Evolutionary conservation across 345 rosid species (phyloP).

Genomic region (Cardamine chenopodiifolia): DNA sequence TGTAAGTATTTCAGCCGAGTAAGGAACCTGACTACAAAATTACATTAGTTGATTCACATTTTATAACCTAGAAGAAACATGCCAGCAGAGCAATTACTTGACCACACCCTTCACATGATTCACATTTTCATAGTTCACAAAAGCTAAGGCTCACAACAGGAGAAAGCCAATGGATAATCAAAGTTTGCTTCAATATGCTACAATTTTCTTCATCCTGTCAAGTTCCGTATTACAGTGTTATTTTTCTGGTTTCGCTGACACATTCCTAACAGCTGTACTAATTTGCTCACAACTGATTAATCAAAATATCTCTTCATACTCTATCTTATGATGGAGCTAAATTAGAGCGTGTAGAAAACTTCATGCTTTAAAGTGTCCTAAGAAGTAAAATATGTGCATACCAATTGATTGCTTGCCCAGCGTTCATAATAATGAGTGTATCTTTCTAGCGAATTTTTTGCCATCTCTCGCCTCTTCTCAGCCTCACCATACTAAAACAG

Average conservation of each 20-base stretch:
- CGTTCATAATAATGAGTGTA: conserved; percentile 50
- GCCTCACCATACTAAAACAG: conserved; percentile 41
- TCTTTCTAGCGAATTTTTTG: conserved; percentile 41
- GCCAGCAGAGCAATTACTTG: not conserved
- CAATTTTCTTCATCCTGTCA: not conserved
- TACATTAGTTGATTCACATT: not conserved
- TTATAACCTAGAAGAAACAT: not conserved
- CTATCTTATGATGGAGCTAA: not conserved
- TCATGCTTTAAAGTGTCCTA: not conserved
- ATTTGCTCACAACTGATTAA: no score
- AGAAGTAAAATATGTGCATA: not conserved
- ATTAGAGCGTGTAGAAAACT: not conserved
- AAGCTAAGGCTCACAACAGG: not conserved
- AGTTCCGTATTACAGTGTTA: not conserved
- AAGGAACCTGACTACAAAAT: not conserved
- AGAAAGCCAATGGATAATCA: not conserved
- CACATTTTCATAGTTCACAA: not conserved
- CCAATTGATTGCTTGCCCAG: conserved; percentile 47
- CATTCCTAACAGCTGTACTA: not conserved
- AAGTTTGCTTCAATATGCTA: conserved; percentile 1
- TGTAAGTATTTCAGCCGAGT: not conserved
- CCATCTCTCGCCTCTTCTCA: conserved; percentile 46
- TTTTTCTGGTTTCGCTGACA: not conserved
- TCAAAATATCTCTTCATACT: not conserved
- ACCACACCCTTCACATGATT: not conserved